Conservation (phyloP, 169 alveolate species). For the Plasmodium cynomolgi region DNA sequence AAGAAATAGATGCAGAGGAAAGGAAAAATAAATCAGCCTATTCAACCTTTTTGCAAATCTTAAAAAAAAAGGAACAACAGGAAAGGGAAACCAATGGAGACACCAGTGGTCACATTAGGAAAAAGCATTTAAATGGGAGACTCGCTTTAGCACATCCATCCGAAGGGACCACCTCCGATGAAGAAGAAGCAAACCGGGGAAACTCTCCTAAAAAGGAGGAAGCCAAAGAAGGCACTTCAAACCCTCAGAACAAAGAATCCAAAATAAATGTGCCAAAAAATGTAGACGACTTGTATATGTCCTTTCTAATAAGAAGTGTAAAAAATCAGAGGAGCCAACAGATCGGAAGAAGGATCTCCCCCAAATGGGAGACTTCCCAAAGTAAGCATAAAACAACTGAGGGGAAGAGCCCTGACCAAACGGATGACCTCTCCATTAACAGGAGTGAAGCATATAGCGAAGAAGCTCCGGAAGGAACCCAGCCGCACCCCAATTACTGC, state of each 20-base stretch:
- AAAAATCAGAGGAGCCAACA: conserved; percentile 13
- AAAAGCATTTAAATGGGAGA: neutral
- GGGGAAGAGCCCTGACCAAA: neutral
- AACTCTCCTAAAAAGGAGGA: neutral
- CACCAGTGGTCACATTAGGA: neutral
- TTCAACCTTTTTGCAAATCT: conserved; percentile 35
- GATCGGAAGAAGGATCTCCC: neutral
- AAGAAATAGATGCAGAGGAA: neutral
- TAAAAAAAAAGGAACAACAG: conserved; percentile 27
- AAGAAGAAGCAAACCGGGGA: neutral
- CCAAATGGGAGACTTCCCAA: neutral
- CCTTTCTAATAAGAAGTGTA: conserved; percentile 12
- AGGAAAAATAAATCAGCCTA: neutral
- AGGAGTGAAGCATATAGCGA: neutral
- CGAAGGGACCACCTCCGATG: neutral
- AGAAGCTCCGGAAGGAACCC: neutral
- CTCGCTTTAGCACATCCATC: neutral
- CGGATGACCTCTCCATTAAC: neutral
- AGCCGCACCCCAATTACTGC: neutral
- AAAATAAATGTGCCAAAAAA: neutral
- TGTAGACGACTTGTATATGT: conserved; percentile 46
- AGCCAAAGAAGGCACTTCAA: neutral
- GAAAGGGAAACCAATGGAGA: neutral
- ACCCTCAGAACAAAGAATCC: neutral
- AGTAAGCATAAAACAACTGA: neutral